Base-by-base conservation (phyloP, 108 stramenopile genomes). In the Parmales sp. region DNA sequence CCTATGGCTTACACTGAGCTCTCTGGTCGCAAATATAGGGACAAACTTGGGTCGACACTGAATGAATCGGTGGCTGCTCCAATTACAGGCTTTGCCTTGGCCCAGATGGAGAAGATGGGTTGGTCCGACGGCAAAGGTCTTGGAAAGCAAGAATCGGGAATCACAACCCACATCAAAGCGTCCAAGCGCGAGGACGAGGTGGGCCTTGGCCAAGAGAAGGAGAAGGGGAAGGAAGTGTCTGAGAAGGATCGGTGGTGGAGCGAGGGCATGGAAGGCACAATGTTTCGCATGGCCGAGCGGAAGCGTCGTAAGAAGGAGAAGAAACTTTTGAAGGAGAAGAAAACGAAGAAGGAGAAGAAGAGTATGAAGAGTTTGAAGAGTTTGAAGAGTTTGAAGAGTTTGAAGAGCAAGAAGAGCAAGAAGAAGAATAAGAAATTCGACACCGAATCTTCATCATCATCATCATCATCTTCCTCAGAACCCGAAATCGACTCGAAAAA, bases 241-340 rank as follows among this genome's bases (percentile, higher is more conserved):
- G n/a, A n/a, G n/a, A n/a, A n/a, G n/a, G 78, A 83, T 38, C 73
- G 82, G 45, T 95, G 94, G 94, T 95, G 94, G 94, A 86, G 82
- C 51, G 77, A 78, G 29, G 69, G 66, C 45, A 74, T 90, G 1
- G 89, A 88, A 0, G 77, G 87, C 63, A 90, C 88, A 11, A 71
- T 95, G 65, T 83, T 22, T 45, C 38, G 39, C 45, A 23, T 65
- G 63, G 28, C 64, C 38, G 25, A n/a, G 18, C 13, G 18, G 7
- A 11, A 19, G 51, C 20, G n/a, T 51, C 13, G 18, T 7, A 7
- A 51, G 66, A 67, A 34, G 66, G 39, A 29, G 69, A 46, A 29
- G 28, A 45, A 23, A 70, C 39, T 19, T 11, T 73, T 70, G 38
- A 74, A 73, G 36, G 72, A 77, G 51, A 69, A 77, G 67, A 65